phyloP scores from a whole-genome alignment of 768 basidiomycete species.

The Termitomyces bulborhizus region DNA sequence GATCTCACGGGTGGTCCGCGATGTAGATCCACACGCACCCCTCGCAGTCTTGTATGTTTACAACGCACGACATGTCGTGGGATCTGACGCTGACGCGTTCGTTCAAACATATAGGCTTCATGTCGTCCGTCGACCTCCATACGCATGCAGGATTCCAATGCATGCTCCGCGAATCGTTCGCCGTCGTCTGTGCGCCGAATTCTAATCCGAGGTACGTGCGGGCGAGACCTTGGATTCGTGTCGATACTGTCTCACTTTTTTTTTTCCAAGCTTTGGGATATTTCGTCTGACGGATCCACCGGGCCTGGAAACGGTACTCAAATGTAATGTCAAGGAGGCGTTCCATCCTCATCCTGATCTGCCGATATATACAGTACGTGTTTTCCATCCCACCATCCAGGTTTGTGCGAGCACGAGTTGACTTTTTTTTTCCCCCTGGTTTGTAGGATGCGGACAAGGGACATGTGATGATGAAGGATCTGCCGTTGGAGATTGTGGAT shows the following conservation, averaged over 20 bases:
- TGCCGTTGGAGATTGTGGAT: constrained; percentile 79
- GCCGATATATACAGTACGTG: constrained; percentile 78
- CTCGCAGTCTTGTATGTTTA: constrained; percentile 71
- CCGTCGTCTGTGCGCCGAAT: constrained; percentile 85
- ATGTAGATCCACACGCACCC: constrained; percentile 87
- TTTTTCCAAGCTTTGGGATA: constrained; percentile 62
- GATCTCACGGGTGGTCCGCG: not conserved
- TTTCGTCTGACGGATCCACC: constrained; percentile 88
- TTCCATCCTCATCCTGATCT: constrained; percentile 84
- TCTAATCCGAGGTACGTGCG: constrained; percentile 62
- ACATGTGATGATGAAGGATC: constrained; percentile 74
- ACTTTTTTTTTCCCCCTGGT: too few species aligned
- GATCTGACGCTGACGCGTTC: too few species aligned
- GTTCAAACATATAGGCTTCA: constrained; percentile 52
- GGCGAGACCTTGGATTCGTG: too few species aligned
- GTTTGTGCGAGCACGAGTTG: too few species aligned
- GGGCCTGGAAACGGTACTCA: constrained; percentile 65
- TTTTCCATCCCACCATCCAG: constrained; percentile 6
- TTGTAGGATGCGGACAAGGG: constrained; percentile 77
- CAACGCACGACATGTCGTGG: too few species aligned
- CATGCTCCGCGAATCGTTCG: constrained; percentile 89
- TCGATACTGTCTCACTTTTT: too few species aligned
- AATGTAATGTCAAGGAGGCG: constrained; percentile 63
- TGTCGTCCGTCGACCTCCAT: constrained; percentile 92
- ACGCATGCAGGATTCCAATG: constrained; percentile 86